Conservation (phyloP, 768 basidiomycete genomes). For the Termitomyces sp. region DNA sequence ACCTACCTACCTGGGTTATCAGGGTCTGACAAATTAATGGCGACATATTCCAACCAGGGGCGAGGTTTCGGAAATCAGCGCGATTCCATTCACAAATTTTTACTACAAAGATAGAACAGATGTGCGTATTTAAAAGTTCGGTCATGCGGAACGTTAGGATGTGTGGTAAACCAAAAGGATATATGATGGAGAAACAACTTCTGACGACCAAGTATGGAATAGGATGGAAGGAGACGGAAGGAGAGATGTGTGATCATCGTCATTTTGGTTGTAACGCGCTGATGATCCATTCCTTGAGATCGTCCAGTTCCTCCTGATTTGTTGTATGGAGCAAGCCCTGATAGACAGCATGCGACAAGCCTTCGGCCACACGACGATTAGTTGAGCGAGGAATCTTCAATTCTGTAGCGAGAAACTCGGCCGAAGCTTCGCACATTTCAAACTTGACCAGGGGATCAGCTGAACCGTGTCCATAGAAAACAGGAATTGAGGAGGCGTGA, state of each 20-base stretch:
- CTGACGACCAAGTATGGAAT: conserved; percentile 5
- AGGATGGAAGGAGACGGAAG: neutral
- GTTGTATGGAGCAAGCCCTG: conserved; percentile 67
- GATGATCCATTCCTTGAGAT: conserved; percentile 71
- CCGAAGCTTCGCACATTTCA: conserved; percentile 51
- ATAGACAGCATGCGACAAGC: conserved; percentile 69
- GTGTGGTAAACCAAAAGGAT: conserved; percentile 3
- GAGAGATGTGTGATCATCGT: neutral
- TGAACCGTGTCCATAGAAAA: conserved; percentile 88
- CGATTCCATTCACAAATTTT: neutral
- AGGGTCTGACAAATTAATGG: neutral
- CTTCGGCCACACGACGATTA: conserved; percentile 42
- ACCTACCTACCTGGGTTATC: no score
- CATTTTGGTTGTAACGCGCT: conserved; percentile 43
- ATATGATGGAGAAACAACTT: neutral
- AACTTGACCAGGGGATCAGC: conserved; percentile 72
- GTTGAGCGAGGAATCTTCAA: conserved; percentile 50
- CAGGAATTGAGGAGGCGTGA: conserved; percentile 59
- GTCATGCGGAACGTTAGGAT: neutral
- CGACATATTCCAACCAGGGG: neutral
- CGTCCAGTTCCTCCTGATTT: conserved; percentile 60
- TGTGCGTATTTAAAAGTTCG: conserved; percentile 1
- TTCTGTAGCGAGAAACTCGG: conserved; percentile 51
- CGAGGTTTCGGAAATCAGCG: neutral
- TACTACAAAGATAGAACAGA: neutral